Conservation (phyloP, 2,329 filamentous ascomycete genomes). For the Didymella pomorum region DNA sequence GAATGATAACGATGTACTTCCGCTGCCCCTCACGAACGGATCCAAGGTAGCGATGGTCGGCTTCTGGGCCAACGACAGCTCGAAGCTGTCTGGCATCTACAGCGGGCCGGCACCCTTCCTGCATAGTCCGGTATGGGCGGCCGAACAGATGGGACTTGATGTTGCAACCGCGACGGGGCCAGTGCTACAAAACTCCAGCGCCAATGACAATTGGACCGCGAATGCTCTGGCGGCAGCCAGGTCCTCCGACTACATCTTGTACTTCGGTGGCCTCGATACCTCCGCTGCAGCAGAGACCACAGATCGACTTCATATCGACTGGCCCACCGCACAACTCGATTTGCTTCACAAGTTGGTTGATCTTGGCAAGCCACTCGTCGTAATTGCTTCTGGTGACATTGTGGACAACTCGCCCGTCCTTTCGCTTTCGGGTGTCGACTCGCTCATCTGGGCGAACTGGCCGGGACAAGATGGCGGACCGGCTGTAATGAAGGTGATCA, state of each 20-base stretch:
- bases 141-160: not conserved
- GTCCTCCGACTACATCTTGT: not conserved
- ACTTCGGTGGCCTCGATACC: not conserved
- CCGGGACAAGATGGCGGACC: not conserved
- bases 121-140: not conserved
- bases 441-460: not conserved
- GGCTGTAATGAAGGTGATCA: not conserved
- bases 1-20: not conserved
- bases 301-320: not conserved
- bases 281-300: not conserved
- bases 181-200: not conserved
- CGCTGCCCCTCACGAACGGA: not conserved
- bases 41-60: not conserved
- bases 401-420: not conserved
- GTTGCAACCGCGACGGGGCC: not conserved
- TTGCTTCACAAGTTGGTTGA: not conserved
- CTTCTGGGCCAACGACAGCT: not conserved
- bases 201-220: not conserved
- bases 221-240: not conserved
- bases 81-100: not conserved
- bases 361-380: not conserved
- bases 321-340: not conserved
- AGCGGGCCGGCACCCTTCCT: not conserved
- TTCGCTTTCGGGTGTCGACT: not conserved
- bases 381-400: not conserved